These are phyloP conservation scores for Wickerhamiella alocasiicola DNA, from an alignment of 805 yeast species.

Conservation along the genomic window DNA sequence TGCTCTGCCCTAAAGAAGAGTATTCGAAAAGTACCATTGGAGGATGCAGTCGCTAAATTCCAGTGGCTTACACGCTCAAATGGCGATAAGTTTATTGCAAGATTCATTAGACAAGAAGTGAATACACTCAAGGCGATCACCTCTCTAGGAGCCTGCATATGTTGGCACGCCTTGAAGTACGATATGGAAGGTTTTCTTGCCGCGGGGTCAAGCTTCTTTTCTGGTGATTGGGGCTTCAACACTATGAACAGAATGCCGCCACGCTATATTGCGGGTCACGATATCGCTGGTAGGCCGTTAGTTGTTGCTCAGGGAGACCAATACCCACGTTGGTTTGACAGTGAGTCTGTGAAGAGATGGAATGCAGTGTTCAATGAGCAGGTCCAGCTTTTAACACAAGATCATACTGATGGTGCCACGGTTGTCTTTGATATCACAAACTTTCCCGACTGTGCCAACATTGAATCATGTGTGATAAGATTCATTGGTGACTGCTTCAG, in stretches of 20 bases:
- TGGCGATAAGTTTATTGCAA: conserved; percentile 1
- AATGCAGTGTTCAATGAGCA: background rate
- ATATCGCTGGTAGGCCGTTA: conserved; percentile 1
- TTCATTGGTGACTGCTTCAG: background rate
- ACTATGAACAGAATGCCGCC: background rate
- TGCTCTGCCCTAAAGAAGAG: background rate
- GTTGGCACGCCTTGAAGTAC: conserved; percentile 1
- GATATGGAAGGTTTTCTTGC: conserved; percentile 49
- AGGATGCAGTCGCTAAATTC: conserved; percentile 1
- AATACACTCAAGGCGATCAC: background rate
- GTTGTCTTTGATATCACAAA: background rate
- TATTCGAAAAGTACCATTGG: background rate
- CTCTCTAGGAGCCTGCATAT: background rate
- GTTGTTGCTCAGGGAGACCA: background rate
- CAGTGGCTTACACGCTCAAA: conserved; percentile 4
- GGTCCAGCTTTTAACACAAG: background rate
- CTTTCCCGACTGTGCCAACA: background rate
- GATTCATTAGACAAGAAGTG: conserved; percentile 5
- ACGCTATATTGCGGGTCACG: background rate
- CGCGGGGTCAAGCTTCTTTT: conserved; percentile 54
- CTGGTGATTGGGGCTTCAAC: background rate
- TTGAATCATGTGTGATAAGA: background rate
- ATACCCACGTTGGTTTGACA: background rate
- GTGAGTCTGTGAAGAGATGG: background rate
- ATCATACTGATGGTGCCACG: conserved; percentile 2